Conservation (phyloP, 192 early-diverging fungal species). For the Radiomyces spectabilis region DNA sequence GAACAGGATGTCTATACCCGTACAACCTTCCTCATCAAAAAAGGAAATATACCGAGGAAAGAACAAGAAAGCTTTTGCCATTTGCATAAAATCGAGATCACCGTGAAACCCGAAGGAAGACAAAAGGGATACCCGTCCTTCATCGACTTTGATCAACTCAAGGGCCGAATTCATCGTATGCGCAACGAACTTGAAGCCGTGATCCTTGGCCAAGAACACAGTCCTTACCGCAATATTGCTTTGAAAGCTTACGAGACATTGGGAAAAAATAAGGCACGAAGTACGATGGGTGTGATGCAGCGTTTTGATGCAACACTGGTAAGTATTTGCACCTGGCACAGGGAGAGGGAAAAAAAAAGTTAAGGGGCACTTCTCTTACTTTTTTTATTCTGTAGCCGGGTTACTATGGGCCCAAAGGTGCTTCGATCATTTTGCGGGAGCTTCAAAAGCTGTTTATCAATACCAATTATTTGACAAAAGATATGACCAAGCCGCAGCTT, state of each 20-base stretch:
- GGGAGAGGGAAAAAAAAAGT: background rate
- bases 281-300: constrained; percentile 24
- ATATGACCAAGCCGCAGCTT: constrained; percentile 29
- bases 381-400: constrained; percentile 32
- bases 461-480: constrained; percentile 24
- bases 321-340: too few relatives aligned
- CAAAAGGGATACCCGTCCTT: constrained; percentile 27
- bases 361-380: background rate
- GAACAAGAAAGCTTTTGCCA: constrained; percentile 29
- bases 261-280: constrained; percentile 30
- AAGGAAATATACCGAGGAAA: background rate
- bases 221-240: constrained; percentile 22
- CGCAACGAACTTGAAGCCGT: constrained; percentile 23
- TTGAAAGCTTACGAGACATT: constrained; percentile 23
- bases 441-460: constrained; percentile 32
- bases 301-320: constrained; percentile 36
- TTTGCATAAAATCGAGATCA: constrained; percentile 30
- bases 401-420: constrained; percentile 47
- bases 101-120: constrained; percentile 29
- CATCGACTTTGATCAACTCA: constrained; percentile 30
- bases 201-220: constrained; percentile 16
- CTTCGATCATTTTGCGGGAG: constrained; percentile 23
- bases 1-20: too few relatives aligned
- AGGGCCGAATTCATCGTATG: constrained; percentile 18
- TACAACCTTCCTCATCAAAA: too few relatives aligned